A percentile compares a stretch with the other conserved stretches of the same genome.
These are phyloP conservation scores for Pichia sorboxylosa DNA, from an alignment of 1,139 yeast genomes.

Conservation along the genomic window DNA sequence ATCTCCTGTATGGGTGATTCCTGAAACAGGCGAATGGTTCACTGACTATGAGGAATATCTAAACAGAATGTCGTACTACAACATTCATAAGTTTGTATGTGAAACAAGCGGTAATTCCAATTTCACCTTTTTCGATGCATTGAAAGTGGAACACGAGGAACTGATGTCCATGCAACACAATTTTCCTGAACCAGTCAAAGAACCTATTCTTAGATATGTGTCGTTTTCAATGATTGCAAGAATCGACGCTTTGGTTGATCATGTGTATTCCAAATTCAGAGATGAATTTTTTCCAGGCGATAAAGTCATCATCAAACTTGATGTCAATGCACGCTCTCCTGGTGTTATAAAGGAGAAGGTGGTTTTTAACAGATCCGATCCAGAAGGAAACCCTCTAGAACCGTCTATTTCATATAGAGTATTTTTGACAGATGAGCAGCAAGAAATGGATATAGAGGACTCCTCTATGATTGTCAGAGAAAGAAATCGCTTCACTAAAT, in stretches of 20 bases:
- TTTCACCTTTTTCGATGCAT: constrained; percentile 81
- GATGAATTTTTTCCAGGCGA: constrained; percentile 91
- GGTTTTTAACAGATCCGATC: constrained; percentile 33
- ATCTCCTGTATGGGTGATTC: constrained; percentile 63
- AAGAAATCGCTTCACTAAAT: constrained; percentile 78
- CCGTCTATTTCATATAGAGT: constrained; percentile 66
- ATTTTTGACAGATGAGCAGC: constrained; percentile 16
- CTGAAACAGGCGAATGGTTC: constrained; percentile 86
- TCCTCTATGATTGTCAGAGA: constrained; percentile 61
- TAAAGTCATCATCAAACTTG: constrained; percentile 46
- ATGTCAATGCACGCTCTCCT: constrained; percentile 21
- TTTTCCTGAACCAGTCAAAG: constrained; percentile 86
- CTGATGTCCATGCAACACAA: constrained; percentile 61
- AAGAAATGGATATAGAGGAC: constrained; percentile 52
- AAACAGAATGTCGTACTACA: constrained; percentile 56
- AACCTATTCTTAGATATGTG: constrained; percentile 73
- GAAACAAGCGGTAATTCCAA: constrained; percentile 93
- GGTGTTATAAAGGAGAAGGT: constrained; percentile 55
- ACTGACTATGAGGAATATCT: constrained; percentile 63
- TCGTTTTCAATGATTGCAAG: constrained; percentile 81
- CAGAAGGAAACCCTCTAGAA: constrained; percentile 33
- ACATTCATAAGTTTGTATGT: constrained; percentile 74
- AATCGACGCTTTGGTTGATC: constrained; percentile 78
- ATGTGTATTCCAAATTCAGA: constrained; percentile 63
- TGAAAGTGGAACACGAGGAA: constrained; percentile 60